These are phyloP conservation scores for Microbotryum violaceum DNA, from an alignment of 1,284 basidiomycete genomes.

Conservation along the genomic window DNA sequence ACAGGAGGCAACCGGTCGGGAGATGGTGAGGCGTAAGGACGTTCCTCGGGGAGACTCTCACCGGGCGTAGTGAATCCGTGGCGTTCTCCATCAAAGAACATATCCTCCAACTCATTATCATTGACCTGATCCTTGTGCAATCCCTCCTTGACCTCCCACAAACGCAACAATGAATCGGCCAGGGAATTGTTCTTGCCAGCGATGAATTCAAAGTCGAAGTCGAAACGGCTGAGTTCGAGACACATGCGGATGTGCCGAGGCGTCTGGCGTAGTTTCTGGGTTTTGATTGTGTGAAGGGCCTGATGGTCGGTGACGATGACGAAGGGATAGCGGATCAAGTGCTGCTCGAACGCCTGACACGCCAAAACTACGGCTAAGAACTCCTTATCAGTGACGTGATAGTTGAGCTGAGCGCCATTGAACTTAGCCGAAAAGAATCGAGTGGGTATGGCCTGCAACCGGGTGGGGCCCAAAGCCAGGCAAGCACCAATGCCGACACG, in stretches of 20 bases:
- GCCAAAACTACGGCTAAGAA: constrained; percentile 10
- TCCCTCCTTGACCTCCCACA: background rate
- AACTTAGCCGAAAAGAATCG: constrained; percentile 26
- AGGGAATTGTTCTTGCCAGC: constrained; percentile 3
- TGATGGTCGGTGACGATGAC: constrained; percentile 16
- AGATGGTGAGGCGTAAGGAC: too few species aligned
- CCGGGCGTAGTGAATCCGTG: too few species aligned
- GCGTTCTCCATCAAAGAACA: too few species aligned
- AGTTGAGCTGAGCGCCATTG: constrained; percentile 15
- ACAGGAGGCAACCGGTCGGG: too few species aligned
- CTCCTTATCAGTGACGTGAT: constrained; percentile 16
- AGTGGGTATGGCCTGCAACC: constrained; percentile 7
- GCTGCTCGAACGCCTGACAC: constrained; percentile 3
- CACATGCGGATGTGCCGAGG: constrained; percentile 9
- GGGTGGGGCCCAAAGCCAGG: constrained; percentile 38
- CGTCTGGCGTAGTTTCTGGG: constrained; percentile 1
- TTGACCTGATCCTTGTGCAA: constrained; percentile 25
- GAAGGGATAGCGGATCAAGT: constrained; percentile 12
- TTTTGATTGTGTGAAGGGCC: constrained; percentile 10
- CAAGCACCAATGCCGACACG: constrained; percentile 42
- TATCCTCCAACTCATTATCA: constrained; percentile 4
- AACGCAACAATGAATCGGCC: constrained; percentile 8
- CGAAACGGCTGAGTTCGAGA: constrained; percentile 7
- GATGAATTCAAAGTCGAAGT: constrained; percentile 11
- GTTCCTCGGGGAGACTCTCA: too few species aligned